Conservation (phyloP, 257 asterid species). For the Prunella vulgaris region DNA sequence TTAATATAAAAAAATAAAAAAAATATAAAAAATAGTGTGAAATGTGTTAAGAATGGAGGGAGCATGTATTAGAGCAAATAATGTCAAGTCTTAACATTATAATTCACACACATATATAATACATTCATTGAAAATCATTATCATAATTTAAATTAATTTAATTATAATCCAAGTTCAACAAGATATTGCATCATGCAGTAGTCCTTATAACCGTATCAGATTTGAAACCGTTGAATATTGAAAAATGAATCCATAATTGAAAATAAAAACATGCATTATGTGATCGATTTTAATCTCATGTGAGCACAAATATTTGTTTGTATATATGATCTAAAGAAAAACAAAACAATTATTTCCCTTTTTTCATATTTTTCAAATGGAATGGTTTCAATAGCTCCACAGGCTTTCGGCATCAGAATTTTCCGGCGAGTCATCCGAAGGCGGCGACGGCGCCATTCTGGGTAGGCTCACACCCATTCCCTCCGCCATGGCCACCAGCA, state of each 20-base stretch:
- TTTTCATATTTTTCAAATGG: no score
- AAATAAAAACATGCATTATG: conserved; percentile 6
- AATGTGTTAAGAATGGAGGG: no score
- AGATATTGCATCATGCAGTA: neutral
- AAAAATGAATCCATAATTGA: neutral
- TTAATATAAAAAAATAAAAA: no score
- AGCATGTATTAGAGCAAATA: no score
- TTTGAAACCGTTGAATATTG: conserved; percentile 14
- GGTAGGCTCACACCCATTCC: conserved; percentile 57
- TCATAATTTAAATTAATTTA: neutral
- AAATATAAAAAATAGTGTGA: no score
- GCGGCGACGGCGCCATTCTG: conserved; percentile 34
- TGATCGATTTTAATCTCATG: neutral
- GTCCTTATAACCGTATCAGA: conserved; percentile 10
- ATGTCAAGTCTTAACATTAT: no score
- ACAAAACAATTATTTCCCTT: neutral
- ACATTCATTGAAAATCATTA: neutral
- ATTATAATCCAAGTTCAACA: neutral
- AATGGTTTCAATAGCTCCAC: conserved; percentile 34
- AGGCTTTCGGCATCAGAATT: conserved; percentile 32
- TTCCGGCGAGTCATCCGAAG: conserved; percentile 33
- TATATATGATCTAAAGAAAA: neutral
- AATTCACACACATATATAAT: neutral
- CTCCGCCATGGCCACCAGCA: conserved; percentile 49
- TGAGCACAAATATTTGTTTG: neutral